Conservation (phyloP, 1,284 basidiomycete genomes). For the Cutaneotrichosporon mucoides region DNA sequence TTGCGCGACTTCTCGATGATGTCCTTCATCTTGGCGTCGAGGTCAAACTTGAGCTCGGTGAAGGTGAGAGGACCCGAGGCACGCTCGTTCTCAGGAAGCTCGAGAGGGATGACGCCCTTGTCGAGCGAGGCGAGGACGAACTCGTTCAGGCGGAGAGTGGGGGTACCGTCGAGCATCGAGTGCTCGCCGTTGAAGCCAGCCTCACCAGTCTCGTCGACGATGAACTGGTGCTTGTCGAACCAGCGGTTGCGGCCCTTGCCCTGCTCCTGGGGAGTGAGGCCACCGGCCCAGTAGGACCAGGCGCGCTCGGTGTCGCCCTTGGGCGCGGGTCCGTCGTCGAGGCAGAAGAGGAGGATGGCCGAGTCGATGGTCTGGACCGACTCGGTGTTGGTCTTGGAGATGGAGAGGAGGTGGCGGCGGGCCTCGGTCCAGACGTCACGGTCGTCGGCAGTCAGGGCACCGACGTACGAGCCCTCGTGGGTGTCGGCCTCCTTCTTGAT, state of each 20-base stretch:
- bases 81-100: constrained; percentile 48
- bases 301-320: constrained; percentile 63
- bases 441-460: constrained; percentile 81
- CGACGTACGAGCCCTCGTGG: constrained; percentile 60
- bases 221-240: constrained; percentile 95
- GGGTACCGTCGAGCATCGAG: constrained; percentile 72
- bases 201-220: constrained; percentile 89
- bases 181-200: constrained; percentile 72
- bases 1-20: constrained; percentile 56
- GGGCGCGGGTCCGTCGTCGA: constrained; percentile 59
- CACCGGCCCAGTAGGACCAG: constrained; percentile 85
- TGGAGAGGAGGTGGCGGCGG: constrained; percentile 62
- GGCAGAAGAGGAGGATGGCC: constrained; percentile 77
- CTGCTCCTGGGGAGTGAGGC: constrained; percentile 46
- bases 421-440: constrained; percentile 87
- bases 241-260: constrained; percentile 75
- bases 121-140: constrained; percentile 79
- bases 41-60: constrained; percentile 66
- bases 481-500: constrained; percentile 68
- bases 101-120: constrained; percentile 68
- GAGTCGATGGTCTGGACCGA: constrained; percentile 79
- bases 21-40: constrained; percentile 56
- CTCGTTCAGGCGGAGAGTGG: constrained; percentile 92
- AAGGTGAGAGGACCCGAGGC: constrained; percentile 54
- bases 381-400: constrained; percentile 63